Base-by-base conservation (phyloP, 208 protist species). In the Trypanosoma avium region DNA sequence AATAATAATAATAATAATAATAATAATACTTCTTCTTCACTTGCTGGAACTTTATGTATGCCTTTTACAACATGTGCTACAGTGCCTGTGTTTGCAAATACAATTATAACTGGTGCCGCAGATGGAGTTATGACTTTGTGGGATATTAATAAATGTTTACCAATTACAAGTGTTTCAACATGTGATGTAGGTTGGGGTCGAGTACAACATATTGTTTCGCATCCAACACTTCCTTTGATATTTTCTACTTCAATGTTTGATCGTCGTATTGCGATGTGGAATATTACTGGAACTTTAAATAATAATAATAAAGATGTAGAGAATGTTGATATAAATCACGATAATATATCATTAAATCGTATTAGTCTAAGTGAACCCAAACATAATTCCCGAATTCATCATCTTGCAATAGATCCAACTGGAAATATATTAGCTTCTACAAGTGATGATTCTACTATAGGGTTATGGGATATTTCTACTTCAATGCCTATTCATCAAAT, bases 71-170 rank as follows among this genome's bases (percentile, higher is more conserved):
- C 72, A 35, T 92, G 86, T 48, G 69, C 78, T 7, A 70, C 83
- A 13, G 35, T 91, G 19, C 62, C 82, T 22, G 17, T 50, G 17
- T 15, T 66, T 9, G 21, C 33, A n/a, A 35, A 59, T 35, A 50
- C 52, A 9, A 68, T 86, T 32, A 49, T 87, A 50, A 92, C 85
- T 0, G 90, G 90, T 1, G 65, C 84, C 2, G 86, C 82, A 4
- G 86, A 93, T 27, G 90, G 90, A 1, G 40, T 95, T n/a, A 48
- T 93, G n/a, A 89, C 86, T 13, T 26, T 93, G 29, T 95, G 90
- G 87, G 77, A 92, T 40, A 75, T 72, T 30, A 43, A 66, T 30
- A 55, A 45, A 12, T 89, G 82, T 72, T 45, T 33, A 0, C 74
- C 88, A 19, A 60, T 85, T 17, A 46, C 45, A 35, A 88, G 79